Base-by-base conservation (phyloP, 495 filamentous ascomycete genomes). In the Opeltia flavorubescens region DNA sequence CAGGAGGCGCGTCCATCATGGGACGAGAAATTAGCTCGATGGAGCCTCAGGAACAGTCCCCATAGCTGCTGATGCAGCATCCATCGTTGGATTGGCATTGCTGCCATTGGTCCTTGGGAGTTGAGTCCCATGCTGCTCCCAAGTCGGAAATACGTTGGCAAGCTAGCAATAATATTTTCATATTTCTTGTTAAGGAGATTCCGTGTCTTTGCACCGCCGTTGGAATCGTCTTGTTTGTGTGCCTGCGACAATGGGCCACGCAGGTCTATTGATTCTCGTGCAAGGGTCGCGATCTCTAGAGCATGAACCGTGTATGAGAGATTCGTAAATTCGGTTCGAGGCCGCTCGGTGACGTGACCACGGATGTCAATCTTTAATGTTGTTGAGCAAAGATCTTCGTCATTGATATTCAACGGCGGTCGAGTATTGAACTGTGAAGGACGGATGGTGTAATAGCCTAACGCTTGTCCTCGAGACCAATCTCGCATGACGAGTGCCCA, bases 11-110 rank as follows among this genome's bases (percentile, higher is more conserved):
- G 56, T 2, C 51, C 51, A 8, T 43, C 45, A n/a, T 30, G 35
- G 40, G 53, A 46, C 11, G 45, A 53, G 20, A 56, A 46, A 47
- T 29, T 55, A 5, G 31, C 43, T 23, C 55, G 57, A 45, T 62
- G 50, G 6, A 63, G 50, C 34, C 59, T 51, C 5, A 63, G 50
- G 36, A 63, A 50, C 21, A 63, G 17, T 40, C 50, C 50, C 60
- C 60, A 63, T 1, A 63, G 50, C 50, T 63, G 59, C 42, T 63
- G 60, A 50, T 62, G 58, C 27, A 63, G 38, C 56, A 63, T 56
- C 50, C 48, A 63, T 52, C 55, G 52, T 3, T 61, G 56, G 9
- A 59, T 52, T 35, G 59, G 56, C 25, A 59, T 55, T 3, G 58
- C 60, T 15, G 50, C 56, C 50, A 54, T 23, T 27, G 51, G 55